Percentiles rank a stretch among this genome's conserved stretches.
phyloP scores from a whole-genome alignment of 148 eudicot genomes.

The Nepenthes mirabilis region DNA sequence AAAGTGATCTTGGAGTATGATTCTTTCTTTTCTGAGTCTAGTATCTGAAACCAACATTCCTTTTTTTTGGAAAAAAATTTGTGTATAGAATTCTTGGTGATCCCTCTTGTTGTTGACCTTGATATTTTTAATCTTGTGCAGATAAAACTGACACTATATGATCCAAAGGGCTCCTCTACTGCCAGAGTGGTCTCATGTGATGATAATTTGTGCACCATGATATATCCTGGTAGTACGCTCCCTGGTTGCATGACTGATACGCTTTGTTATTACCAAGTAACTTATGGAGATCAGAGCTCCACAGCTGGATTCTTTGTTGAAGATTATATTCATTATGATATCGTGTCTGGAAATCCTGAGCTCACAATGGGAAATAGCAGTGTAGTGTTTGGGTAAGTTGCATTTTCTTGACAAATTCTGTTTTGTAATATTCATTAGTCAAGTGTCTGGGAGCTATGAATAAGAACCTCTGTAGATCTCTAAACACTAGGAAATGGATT shows the following conservation, averaged over 20 bases:
- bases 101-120: not conserved
- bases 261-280: constrained; percentile 46
- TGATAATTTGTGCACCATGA: constrained; percentile 42
- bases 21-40: constrained; percentile 8
- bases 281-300: constrained; percentile 83
- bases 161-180: constrained; percentile 49
- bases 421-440: not conserved
- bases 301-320: constrained; percentile 68
- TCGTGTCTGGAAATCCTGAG: constrained; percentile 48
- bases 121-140: constrained; percentile 15
- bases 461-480: too few relatives aligned
- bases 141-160: constrained; percentile 48
- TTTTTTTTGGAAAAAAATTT: not conserved
- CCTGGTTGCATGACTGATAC: constrained; percentile 39
- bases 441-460: too few relatives aligned
- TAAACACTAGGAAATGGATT: too few relatives aligned
- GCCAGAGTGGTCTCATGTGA: constrained; percentile 43
- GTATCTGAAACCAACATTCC: not conserved
- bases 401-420: not conserved
- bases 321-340: constrained; percentile 34
- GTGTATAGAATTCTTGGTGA: not conserved
- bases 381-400: constrained; percentile 52
- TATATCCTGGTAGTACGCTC: constrained; percentile 17
- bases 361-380: constrained; percentile 39
- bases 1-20: constrained; percentile 61